Base-by-base conservation (phyloP, 768 basidiomycete species). In the Lactifluus pinguis region DNA sequence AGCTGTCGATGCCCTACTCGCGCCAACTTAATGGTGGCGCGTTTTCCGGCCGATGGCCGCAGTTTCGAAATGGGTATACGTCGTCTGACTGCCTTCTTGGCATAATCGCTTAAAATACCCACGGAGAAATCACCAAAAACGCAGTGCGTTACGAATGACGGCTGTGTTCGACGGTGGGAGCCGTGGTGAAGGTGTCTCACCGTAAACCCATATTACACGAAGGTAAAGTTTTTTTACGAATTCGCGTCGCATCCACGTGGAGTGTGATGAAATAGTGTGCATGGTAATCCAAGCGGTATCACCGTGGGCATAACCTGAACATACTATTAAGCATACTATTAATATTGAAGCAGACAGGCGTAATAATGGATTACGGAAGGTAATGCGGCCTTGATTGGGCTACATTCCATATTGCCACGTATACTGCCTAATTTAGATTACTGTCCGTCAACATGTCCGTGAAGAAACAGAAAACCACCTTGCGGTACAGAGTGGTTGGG, bases 71-170 rank as follows among this genome's bases (percentile, higher is more conserved):
- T 47, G 45, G 45, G 21, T 10, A 25, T 47, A 25, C 11, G 45
- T 13, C 8, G 21, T n/a, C 45, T 47, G 21, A 25, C 21, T 47
- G 19, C 53, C 67, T 86, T 84, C 67, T 80, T 74, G 15, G 73
- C 4, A 47, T 25, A 69, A 57, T 76, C 68, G 59, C 69, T 70
- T 2, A 68, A 55, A 60, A 69, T 69, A 56, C 83, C 83, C 65
- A 75, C 77, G 21, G 32, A 9, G 66, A 81, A 5, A 83, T 85
- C 17, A 10, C 30, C 79, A 69, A 86, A 86, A n/a, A 2, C 25
- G 25, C 25, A 25, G 25, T 75, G 34, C 15, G 21, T 45, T n/a
- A 45, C 6, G 19, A 19, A n/a, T n/a, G 8, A 19, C n/a, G 19
- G n/a, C 44, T 44, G 17, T 8, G 8, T 19, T 44, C n/a, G 0